Conservation (phyloP, 140 eudicot genomes). For the Cichorium intybus region DNA sequence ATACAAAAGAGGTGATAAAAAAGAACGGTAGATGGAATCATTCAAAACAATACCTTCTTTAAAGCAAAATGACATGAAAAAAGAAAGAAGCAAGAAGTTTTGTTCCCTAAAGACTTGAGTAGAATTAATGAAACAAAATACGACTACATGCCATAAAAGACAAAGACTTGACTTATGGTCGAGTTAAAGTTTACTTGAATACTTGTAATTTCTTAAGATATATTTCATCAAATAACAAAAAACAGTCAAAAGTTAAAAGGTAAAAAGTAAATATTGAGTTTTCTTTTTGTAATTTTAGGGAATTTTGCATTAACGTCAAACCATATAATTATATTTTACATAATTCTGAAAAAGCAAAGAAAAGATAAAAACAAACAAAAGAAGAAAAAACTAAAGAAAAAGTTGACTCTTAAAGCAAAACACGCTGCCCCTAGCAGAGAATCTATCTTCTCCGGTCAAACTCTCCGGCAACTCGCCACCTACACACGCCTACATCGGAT, state of each 20-base stretch:
- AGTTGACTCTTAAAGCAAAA: conserved; percentile 5
- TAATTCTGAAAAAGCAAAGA: not conserved
- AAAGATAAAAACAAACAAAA: conserved; percentile 14
- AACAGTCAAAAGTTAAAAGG: not conserved
- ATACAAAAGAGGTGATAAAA: not conserved
- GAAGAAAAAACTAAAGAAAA: not conserved
- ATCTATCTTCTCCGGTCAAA: conserved; percentile 27
- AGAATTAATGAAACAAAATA: conserved; percentile 8
- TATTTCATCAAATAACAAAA: not conserved
- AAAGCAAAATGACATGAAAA: conserved; percentile 10
- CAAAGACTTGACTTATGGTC: not conserved
- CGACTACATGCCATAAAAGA: not conserved
- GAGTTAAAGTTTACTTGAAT: not conserved
- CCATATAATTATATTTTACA: conserved; percentile 28
- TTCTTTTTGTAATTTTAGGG: not conserved
- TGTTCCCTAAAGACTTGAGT: not conserved
- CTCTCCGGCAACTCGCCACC: conserved; percentile 26
- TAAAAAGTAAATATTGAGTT: not conserved
- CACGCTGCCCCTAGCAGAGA: conserved; percentile 19
- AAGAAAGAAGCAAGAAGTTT: conserved; percentile 2
- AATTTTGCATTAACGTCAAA: conserved; percentile 7
- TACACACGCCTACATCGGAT: conserved; percentile 21
- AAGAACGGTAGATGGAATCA: not conserved
- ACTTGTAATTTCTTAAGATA: not conserved
- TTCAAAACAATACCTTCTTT: conserved; percentile 3